A percentile compares a stretch with the other conserved stretches of the same genome.
These are phyloP conservation scores for Musa balbisiana DNA, from an alignment of 202 grass and related monocot genomes.

Conservation along the genomic window DNA sequence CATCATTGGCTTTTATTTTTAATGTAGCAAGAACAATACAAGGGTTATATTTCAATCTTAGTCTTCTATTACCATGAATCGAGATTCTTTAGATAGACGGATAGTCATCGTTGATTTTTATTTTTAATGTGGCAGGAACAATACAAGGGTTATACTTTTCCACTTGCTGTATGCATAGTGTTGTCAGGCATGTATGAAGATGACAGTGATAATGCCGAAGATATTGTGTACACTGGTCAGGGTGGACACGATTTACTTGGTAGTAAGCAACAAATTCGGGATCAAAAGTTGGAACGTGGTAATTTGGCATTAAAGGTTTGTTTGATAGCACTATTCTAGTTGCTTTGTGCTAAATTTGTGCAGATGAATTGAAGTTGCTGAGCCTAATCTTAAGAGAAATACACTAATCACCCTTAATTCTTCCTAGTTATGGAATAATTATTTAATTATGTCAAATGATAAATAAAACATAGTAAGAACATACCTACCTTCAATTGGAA, in stretches of 20 bases:
- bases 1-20: conserved; percentile 23
- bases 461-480: too few relatives aligned
- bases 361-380: not conserved
- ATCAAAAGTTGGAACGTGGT: conserved; percentile 65
- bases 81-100: not conserved
- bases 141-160: conserved; percentile 55
- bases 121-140: conserved; percentile 38
- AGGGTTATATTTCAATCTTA: conserved; percentile 24
- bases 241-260: conserved; percentile 92
- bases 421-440: too few relatives aligned
- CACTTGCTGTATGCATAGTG: conserved; percentile 67
- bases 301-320: conserved; percentile 82
- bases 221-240: conserved; percentile 88
- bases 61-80: not conserved
- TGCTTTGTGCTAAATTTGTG: not conserved
- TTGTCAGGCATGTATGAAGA: conserved; percentile 94
- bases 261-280: conserved; percentile 65
- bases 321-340: not conserved
- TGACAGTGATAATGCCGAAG: conserved; percentile 73
- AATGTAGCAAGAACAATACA: conserved; percentile 39
- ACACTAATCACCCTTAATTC: too few relatives aligned
- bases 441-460: too few relatives aligned
- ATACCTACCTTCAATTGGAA: too few relatives aligned
- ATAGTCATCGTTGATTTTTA: conserved; percentile 13
- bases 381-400: too few relatives aligned